Conservation (phyloP, 306 rosid species). For the Carpinus viminea region DNA sequence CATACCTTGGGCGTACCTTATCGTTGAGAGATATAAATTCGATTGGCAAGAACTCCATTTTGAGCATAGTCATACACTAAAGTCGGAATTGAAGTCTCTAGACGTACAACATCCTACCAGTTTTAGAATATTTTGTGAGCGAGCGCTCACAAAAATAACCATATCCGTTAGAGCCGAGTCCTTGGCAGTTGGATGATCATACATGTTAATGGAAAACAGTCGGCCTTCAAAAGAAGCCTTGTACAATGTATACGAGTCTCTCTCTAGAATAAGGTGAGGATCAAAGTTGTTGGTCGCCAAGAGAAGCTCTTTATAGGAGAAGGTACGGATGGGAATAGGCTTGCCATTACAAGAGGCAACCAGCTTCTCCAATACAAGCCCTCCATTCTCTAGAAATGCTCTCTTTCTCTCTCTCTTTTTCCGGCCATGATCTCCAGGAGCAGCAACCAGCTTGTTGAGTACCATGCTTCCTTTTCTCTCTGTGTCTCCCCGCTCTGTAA, state of each 20-base stretch:
- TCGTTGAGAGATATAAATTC: not conserved
- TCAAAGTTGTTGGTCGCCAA: not conserved
- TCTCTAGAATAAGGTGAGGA: no score
- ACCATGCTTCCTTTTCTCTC: no score
- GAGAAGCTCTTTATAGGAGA: not conserved
- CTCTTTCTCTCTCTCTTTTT: not conserved
- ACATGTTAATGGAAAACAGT: not conserved
- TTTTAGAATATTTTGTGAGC: not conserved
- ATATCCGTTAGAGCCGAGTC: not conserved
- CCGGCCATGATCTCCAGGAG: no score
- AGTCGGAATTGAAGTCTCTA: not conserved
- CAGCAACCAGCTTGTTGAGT: no score
- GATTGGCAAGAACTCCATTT: not conserved
- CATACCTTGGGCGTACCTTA: not conserved
- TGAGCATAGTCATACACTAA: not conserved
- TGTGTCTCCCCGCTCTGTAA: no score
- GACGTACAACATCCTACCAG: not conserved
- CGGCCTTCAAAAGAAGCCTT: not conserved
- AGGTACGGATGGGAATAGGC: slow-evolving; percentile 1
- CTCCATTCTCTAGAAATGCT: not conserved
- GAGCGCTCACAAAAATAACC: no score
- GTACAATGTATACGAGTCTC: not conserved
- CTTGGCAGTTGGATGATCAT: no score
- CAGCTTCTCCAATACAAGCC: not conserved
- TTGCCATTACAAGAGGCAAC: not conserved